phyloP scores from a whole-genome alignment of 805 yeast genomes.

The Metahyphopichia silvanorum region DNA sequence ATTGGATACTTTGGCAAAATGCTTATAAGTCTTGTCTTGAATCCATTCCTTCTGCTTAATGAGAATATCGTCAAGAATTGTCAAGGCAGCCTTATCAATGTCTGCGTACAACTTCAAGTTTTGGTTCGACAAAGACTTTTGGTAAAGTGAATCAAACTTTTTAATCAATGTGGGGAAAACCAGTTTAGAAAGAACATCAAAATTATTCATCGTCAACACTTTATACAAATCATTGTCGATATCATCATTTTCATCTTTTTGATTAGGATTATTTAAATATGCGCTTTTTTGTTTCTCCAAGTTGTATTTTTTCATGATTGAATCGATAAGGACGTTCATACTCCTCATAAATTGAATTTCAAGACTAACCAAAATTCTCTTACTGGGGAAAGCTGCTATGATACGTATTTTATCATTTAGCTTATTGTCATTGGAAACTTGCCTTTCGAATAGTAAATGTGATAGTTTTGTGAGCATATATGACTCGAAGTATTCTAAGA shows the following conservation, averaged over 20 bases:
- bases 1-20: conserved; percentile 17
- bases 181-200: conserved; percentile 29
- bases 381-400: conserved; percentile 35
- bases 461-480: conserved; percentile 30
- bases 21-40: conserved; percentile 22
- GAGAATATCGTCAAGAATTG: conserved; percentile 39
- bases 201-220: conserved; percentile 42
- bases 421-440: conserved; percentile 8
- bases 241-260: conserved; percentile 6
- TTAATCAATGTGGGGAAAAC: conserved; percentile 29
- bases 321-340: conserved; percentile 37
- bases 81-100: conserved; percentile 36
- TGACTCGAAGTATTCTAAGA: conserved; percentile 33
- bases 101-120: conserved; percentile 39
- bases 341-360: conserved; percentile 46
- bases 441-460: conserved; percentile 19
- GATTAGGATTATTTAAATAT: conserved; percentile 1
- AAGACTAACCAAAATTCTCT: conserved; percentile 35
- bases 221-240: conserved; percentile 30
- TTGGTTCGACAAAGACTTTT: conserved; percentile 33
- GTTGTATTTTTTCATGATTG: conserved; percentile 37
- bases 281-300: conserved; percentile 18
- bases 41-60: conserved; percentile 33
- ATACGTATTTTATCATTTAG: conserved; percentile 23
- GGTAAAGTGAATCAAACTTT: conserved; percentile 32